Evolutionary conservation across 208 protist species (phyloP), one percentile per base, ranked within the genome.

Genomic region (Acanthamoeba lenticulata): DNA sequence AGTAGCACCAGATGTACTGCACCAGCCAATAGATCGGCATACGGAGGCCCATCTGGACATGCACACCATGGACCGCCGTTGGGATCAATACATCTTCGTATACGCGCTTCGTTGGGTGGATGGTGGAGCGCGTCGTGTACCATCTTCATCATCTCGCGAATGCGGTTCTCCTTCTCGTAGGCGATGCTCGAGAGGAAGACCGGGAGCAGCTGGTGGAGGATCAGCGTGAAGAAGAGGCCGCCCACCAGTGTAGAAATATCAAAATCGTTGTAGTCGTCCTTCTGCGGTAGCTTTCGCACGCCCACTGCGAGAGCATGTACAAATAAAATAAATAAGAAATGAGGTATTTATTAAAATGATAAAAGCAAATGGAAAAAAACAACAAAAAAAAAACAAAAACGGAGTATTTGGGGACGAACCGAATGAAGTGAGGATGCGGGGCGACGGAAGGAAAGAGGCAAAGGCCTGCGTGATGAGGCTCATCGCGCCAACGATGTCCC

Each of bases 91-190:
- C n/a, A n/a, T n/a, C n/a, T n/a, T n/a, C n/a, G n/a, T n/a, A n/a
- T n/a, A n/a, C n/a, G n/a, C n/a, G n/a, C n/a, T n/a, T n/a, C 81
- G 6, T 34, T 89, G 6, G 36, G 21, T 32, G 15, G 86, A 67
- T 3, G 3, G 17, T 21, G 7, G 38, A 81, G 62, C 17, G 19
- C 5, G 15, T 44, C 17, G 2, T 27, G 32, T 57, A 93, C 89
- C 89, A 95, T 94, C 74, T 94, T 94, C 94, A 95, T 95, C 32
- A 94, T 90, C 90, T 95, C 86, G 15, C 86, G 32, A 32, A 95
- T 57, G 6, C 77, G 17, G 69, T 94, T 55, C 44, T 95, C 94
- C 57, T 95, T 95, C n/a, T 95, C 94, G n/a, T 95, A 94, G 40
- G 62, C 94, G 24, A 95, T 88, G 45, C 29, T 60, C 89, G 81